These are phyloP conservation scores for Pestalotiopsis sp. DNA, from an alignment of 2,329 filamentous ascomycete genomes.

Conservation along the genomic window DNA sequence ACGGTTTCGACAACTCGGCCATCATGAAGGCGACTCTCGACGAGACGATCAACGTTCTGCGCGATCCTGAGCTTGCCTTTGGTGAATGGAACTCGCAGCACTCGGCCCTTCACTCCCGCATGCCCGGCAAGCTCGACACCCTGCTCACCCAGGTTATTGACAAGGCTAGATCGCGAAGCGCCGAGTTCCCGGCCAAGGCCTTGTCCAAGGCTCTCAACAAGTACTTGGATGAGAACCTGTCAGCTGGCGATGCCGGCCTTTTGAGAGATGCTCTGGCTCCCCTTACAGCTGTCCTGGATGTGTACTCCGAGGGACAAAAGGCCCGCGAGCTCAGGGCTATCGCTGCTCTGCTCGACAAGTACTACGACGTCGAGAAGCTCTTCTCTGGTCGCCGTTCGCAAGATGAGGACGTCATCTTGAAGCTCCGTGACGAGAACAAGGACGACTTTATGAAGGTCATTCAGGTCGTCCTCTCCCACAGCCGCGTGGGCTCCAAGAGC, in stretches of 20 bases:
- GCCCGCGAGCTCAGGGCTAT: constrained; percentile 86
- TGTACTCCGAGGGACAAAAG: constrained; percentile 88
- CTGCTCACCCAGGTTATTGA: constrained; percentile 86
- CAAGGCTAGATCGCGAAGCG: constrained; percentile 73
- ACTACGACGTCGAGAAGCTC: constrained; percentile 80
- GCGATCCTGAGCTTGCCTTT: constrained; percentile 88
- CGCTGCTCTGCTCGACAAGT: constrained; percentile 76
- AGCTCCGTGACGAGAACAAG: constrained; percentile 94
- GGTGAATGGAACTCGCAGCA: constrained; percentile 97
- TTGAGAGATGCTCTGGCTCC: constrained; percentile 76
- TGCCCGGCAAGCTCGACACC: constrained; percentile 90
- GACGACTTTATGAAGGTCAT: constrained; percentile 86
- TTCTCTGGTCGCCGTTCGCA: constrained; percentile 85
- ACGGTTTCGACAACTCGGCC: constrained; percentile 95
- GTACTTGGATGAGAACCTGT: constrained; percentile 86
- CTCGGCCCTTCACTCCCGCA: constrained; percentile 93
- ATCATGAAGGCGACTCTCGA: constrained; percentile 89
- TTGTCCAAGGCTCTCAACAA: constrained; percentile 81
- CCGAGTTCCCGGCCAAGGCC: constrained; percentile 90
- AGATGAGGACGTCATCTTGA: constrained; percentile 91
- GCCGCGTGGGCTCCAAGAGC: constrained; percentile 90
- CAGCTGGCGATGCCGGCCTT: constrained; percentile 70
- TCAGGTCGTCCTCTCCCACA: constrained; percentile 90
- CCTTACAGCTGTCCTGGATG: constrained; percentile 74
- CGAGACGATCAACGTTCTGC: constrained; percentile 87